A percentile compares a stretch with the other conserved stretches of the same genome.
phyloP scores from a whole-genome alignment of 768 basidiomycete species.

The Fomitopsis pulvina region DNA sequence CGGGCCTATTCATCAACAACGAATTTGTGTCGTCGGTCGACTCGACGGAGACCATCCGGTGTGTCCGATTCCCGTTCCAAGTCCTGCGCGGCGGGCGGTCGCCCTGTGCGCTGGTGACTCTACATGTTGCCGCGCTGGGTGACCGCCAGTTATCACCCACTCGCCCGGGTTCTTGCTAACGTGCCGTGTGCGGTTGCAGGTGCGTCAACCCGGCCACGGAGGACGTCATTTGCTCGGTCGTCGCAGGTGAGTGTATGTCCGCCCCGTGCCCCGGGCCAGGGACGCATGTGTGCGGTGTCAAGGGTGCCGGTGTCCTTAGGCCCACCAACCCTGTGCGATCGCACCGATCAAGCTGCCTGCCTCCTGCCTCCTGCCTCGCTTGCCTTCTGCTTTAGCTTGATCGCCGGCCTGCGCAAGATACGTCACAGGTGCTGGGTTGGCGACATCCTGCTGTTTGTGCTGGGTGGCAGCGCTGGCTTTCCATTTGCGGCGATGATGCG shows the following conservation, averaged over 20 bases:
- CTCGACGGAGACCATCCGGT: constrained; percentile 60
- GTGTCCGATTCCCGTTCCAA: constrained; percentile 22
- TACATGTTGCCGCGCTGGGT: not conserved
- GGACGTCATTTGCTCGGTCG: constrained; percentile 60
- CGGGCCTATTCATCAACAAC: constrained; percentile 89
- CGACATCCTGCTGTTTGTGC: too few relatives aligned
- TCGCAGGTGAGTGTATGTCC: constrained; percentile 37
- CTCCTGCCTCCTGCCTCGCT: too few relatives aligned
- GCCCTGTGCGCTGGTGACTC: not conserved
- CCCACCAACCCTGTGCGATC: too few relatives aligned
- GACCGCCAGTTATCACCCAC: constrained; percentile 10
- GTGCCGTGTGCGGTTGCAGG: constrained; percentile 26
- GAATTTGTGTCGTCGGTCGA: constrained; percentile 77
- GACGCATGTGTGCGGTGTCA: too few relatives aligned
- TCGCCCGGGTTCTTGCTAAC: not conserved
- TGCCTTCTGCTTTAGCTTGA: too few relatives aligned
- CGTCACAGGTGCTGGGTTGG: too few relatives aligned
- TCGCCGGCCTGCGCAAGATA: too few relatives aligned
- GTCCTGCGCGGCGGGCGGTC: not conserved
- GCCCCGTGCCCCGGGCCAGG: too few relatives aligned
- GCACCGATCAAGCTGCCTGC: too few relatives aligned
- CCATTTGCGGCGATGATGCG: too few relatives aligned
- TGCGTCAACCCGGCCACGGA: constrained; percentile 82
- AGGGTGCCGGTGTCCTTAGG: too few relatives aligned
- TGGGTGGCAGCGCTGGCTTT: too few relatives aligned